phyloP scores from a whole-genome alignment of 2,329 filamentous ascomycete species.

The Gaeumannomyces sp. region DNA sequence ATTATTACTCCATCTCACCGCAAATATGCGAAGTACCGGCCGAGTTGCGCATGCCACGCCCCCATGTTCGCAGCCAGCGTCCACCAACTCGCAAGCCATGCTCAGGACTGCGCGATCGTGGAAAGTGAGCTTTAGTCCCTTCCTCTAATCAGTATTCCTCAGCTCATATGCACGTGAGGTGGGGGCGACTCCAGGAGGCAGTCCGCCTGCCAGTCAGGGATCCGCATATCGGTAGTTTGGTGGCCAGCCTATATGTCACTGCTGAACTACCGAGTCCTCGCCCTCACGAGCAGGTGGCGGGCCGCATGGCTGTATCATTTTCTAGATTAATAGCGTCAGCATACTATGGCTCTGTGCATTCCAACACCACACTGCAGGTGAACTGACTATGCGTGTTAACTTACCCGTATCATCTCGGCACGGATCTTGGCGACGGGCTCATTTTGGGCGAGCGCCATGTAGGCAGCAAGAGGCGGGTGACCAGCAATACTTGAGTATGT shows the following conservation, averaged over 20 bases:
- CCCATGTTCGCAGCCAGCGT: not conserved
- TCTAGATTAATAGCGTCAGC: constrained; percentile 31
- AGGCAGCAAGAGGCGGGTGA: constrained; percentile 80
- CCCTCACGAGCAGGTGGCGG: constrained; percentile 52
- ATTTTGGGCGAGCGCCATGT: constrained; percentile 85
- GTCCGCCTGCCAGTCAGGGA: not conserved
- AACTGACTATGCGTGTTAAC: constrained; percentile 16
- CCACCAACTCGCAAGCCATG: not conserved
- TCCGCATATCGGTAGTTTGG: not conserved
- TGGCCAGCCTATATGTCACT: not conserved
- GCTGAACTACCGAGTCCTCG: constrained; percentile 24
- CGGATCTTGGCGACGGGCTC: constrained; percentile 76
- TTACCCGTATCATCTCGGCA: constrained; percentile 69
- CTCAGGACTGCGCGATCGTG: not conserved
- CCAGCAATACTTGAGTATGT: constrained; percentile 84
- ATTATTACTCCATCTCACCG: not conserved
- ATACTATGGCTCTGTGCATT: constrained; percentile 4
- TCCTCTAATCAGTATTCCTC: not conserved
- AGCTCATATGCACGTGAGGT: not conserved
- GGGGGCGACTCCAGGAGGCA: not conserved
- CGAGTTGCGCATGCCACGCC: too few relatives aligned
- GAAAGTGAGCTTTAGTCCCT: not conserved
- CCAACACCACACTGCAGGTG: not conserved
- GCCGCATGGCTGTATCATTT: constrained; percentile 60
- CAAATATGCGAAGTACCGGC: not conserved